Base-by-base conservation (phyloP, 2,329 filamentous ascomycete genomes). In the Tympanopsis confertula region DNA sequence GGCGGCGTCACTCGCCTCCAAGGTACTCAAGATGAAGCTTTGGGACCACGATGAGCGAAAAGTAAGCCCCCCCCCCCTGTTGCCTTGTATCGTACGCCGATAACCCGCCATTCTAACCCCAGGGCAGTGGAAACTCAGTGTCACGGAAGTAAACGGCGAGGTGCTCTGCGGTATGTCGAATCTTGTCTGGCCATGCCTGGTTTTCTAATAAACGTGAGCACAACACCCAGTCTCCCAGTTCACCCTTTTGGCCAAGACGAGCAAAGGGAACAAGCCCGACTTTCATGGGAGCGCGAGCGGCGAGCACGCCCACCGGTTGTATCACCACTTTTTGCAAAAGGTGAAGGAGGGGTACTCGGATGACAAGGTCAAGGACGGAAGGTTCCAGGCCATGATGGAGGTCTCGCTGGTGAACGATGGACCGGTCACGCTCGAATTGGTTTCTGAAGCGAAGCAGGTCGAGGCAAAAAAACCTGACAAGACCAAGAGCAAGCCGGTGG, bases 301-400 rank as follows among this genome's bases (percentile, higher is more conserved):
- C 3, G 76, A 84, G 10, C 77, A 88, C 40, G 91, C 89, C 18
- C 84, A 78, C 49, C 71, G 71, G 43, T 68, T 96, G 5, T 98
- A 96, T 55, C 75, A 88, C 39, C 69, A 81, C 53, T 96, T 98
- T 62, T 76, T 88, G 48, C 63, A 73, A 37, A 84, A 82, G 48
- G 77, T 96, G 32, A 72, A 78, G 48, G 68, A 78, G 38, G 69
- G 77, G 3, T 94, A 96, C 56, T 58, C 66, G 4, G 58, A 72
- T 5, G 83, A 86, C 5, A 80, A 71, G 44, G 87, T 98, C 41
- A 87, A 94, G 55, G 82, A 98, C 54, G 91, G 91, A n/a, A 78
- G 89, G 20, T 98, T 98, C 57, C 89, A 94, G 53, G 91, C 91
- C 36, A 95, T 94, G 88, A 98, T 98, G 91, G 82, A 96, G 53